Evolutionary conservation across 2,329 filamentous ascomycete species (phyloP), one percentile per base, ranked within the genome.

Genomic region (Helotiales sp.): DNA sequence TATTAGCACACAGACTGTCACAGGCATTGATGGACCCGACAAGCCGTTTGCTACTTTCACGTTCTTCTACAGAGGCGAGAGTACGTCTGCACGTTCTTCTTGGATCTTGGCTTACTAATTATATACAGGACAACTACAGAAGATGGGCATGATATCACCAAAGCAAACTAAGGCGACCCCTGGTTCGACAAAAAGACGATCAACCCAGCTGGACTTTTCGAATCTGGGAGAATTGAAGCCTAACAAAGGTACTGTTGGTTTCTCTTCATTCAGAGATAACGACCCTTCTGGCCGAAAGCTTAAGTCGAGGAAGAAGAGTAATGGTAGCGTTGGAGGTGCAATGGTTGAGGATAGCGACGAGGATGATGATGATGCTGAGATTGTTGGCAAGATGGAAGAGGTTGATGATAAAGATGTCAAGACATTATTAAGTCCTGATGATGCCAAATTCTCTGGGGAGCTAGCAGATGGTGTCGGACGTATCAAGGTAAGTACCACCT

Each of bases 1-100:
- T 2, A 99, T 99, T 71, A 98, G 93, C 71, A 99, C 95, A 2
- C 95, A 99, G 76, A 99, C 95, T 0, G 95, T 99, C n/a, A 98
- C 95, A 8, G 95, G 93, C 17, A 96, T 98, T 62, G 95, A 99
- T 73, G 91, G 92, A 0, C 92, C 93, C 19, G 93, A 98, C 62
- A 95, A 93, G 75, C 95, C 96, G 3, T 99, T 96, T 75, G 95
- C 95, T 3, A 88, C 90, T 8, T 99, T 99, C 73, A 98, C 96
- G 27, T 99, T 99, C 74, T 91, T 98, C 76, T 99, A 99, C 73
- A 86, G 95, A 60, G 95, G 95, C 72, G 90, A 96, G 72, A 89
- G 93, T 96, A 80, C 79, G 91, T 85, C 38, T 44, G 9, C 17
- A 15, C 22, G 19, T 30, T 12, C n/a, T 22, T 3, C 53, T 40